These are phyloP conservation scores for Vitis hybrid DNA, from an alignment of 177 flowering plant genomes.

Conservation along the genomic window DNA sequence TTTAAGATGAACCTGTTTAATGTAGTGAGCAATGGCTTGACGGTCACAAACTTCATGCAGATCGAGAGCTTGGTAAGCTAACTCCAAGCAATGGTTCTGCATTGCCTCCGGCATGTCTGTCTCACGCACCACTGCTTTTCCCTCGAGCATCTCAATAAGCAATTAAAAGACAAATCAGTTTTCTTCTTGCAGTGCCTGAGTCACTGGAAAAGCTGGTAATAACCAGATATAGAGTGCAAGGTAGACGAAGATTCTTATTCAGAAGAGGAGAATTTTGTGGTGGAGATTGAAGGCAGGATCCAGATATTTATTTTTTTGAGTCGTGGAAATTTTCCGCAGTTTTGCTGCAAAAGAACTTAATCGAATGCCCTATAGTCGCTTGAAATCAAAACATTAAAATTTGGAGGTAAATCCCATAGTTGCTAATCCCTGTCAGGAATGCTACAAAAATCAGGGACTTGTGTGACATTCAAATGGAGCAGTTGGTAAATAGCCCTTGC, in stretches of 20 bases:
- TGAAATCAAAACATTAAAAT: slow-evolving; percentile 7
- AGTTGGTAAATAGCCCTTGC: too few relatives aligned
- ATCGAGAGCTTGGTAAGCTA: slow-evolving; percentile 46
- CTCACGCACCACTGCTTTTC: slow-evolving; percentile 40
- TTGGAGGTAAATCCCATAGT: not conserved
- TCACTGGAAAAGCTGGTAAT: not conserved
- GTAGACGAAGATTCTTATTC: not conserved
- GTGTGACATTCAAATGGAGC: not conserved
- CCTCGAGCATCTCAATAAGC: slow-evolving; percentile 35
- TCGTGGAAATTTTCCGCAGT: not conserved
- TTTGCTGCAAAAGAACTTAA: not conserved
- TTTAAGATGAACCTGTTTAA: slow-evolving; percentile 32
- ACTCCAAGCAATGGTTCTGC: slow-evolving; percentile 39
- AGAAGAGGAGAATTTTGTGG: slow-evolving; percentile 10
- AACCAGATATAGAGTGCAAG: not conserved
- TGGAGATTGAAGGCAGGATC: slow-evolving; percentile 11
- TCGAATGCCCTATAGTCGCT: not conserved
- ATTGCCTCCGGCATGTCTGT: slow-evolving; percentile 36
- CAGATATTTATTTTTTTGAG: slow-evolving; percentile 10
- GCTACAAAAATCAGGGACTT: not conserved
- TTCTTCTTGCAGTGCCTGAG: not conserved
- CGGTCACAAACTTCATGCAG: slow-evolving; percentile 38
- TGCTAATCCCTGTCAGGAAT: not conserved
- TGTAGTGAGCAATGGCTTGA: slow-evolving; percentile 38
- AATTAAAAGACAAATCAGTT: not conserved